These are phyloP conservation scores for Emericellopsis terricola DNA, from an alignment of 495 filamentous ascomycete genomes.

Conservation along the genomic window DNA sequence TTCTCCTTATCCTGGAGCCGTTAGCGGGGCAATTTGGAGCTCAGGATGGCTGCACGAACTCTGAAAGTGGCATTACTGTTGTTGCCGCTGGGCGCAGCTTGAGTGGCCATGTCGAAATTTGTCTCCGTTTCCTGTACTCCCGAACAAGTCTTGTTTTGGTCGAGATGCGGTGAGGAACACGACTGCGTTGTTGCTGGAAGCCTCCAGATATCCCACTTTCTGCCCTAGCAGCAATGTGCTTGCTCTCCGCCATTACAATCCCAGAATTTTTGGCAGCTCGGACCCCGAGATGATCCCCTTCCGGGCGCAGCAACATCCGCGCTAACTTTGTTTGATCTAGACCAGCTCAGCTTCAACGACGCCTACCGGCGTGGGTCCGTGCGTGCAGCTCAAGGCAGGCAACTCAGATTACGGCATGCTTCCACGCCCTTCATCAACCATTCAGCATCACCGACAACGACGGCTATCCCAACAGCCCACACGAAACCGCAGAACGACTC, in stretches of 20 bases:
- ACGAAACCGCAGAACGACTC: not conserved
- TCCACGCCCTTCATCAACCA: conserved; percentile 3
- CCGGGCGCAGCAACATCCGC: too few relatives aligned
- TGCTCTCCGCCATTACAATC: conserved; percentile 9
- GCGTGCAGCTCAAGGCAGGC: conserved; percentile 5
- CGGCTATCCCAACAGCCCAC: not conserved
- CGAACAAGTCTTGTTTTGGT: conserved; percentile 1
- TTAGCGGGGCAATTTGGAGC: conserved; percentile 19
- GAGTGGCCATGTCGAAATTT: conserved; percentile 43
- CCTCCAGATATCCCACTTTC: conserved; percentile 3
- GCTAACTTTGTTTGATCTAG: too few relatives aligned
- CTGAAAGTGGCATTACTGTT: conserved; percentile 63
- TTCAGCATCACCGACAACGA: not conserved
- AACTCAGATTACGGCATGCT: conserved; percentile 8
- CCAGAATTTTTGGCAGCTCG: conserved; percentile 3
- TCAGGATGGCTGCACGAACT: conserved; percentile 26
- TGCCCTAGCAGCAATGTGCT: conserved; percentile 5
- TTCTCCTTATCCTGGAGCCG: conserved; percentile 81
- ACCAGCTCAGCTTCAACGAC: too few relatives aligned
- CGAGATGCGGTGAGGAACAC: conserved; percentile 1
- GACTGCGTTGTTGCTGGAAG: not conserved
- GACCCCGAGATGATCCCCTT: conserved; percentile 2
- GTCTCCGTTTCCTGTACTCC: conserved; percentile 3
- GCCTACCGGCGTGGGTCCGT: not conserved
- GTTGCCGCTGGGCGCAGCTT: conserved; percentile 31